Percentiles rank a stretch among this genome's conserved stretches.
phyloP scores from a whole-genome alignment of 106 monocot genomes.

The Dendrobium nobile region DNA sequence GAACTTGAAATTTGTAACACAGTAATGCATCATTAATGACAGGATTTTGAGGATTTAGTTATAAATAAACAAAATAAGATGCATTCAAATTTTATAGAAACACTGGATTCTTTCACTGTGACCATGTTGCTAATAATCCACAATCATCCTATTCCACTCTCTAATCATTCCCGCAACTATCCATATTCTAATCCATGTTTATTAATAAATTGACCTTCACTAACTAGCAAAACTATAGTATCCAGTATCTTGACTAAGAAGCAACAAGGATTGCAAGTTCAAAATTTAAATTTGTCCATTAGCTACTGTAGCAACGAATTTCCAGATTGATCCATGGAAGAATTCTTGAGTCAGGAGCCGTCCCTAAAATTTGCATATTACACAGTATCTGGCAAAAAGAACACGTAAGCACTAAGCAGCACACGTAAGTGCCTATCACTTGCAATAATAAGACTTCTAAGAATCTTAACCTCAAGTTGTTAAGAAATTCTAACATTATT shows the following conservation, averaged over 20 bases:
- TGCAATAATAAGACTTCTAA: neutral
- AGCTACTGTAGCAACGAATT: neutral
- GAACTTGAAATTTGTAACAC: neutral
- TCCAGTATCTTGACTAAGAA: neutral
- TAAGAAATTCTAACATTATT: neutral
- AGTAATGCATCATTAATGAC: neutral
- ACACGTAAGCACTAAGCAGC: neutral
- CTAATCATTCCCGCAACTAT: slow-evolving; percentile 1
- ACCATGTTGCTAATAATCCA: neutral
- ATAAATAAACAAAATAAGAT: slow-evolving; percentile 4
- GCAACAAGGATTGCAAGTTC: neutral
- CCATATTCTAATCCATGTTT: neutral
- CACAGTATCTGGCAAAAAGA: neutral
- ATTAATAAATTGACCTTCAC: neutral
- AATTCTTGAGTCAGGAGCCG: neutral
- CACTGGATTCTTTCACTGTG: neutral
- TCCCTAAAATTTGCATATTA: neutral
- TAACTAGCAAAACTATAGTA: neutral
- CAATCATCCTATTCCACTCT: neutral
- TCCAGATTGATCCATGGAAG: neutral
- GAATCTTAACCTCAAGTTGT: neutral
- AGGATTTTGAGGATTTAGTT: neutral
- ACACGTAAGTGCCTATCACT: neutral
- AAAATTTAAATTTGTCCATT: neutral
- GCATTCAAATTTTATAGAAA: neutral